A percentile compares a stretch with the other conserved stretches of the same genome.
Evolutionary conservation across 805 yeast genomes (phyloP).

Genomic region (Teunomyces lycoperdinae): DNA sequence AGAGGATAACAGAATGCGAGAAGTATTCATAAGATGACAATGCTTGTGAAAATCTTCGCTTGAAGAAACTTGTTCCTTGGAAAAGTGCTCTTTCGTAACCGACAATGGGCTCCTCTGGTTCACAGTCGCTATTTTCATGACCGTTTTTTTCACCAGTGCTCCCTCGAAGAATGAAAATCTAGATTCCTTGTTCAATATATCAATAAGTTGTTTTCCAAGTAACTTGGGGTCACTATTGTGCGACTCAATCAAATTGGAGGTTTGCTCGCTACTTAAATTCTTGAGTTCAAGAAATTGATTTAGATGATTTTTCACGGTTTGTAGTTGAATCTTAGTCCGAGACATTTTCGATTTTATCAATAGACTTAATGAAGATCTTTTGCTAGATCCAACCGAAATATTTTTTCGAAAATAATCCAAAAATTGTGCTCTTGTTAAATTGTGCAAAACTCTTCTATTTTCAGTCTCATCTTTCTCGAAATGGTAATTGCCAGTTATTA

Average conservation of each 20-base stretch:
- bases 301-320: background rate
- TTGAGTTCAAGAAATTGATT: background rate
- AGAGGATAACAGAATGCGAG: background rate
- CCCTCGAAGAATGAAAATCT: background rate
- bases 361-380: slow-evolving; percentile 12
- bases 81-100: background rate
- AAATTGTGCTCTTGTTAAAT: slow-evolving; percentile 23
- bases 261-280: background rate
- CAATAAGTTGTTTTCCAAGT: background rate
- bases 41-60: background rate
- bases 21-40: background rate
- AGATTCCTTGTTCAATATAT: background rate
- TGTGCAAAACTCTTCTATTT: slow-evolving; percentile 30
- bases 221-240: background rate
- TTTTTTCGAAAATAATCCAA: slow-evolving; percentile 7
- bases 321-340: slow-evolving; percentile 1
- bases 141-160: background rate
- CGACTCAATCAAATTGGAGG: background rate
- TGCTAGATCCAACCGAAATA: slow-evolving; percentile 14
- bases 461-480: slow-evolving; percentile 33
- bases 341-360: slow-evolving; percentile 11
- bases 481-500: slow-evolving; percentile 40
- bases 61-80: background rate
- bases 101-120: background rate
- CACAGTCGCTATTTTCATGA: background rate